phyloP scores from a whole-genome alignment of 495 filamentous ascomycete genomes.

The Hamigera avellanea region DNA sequence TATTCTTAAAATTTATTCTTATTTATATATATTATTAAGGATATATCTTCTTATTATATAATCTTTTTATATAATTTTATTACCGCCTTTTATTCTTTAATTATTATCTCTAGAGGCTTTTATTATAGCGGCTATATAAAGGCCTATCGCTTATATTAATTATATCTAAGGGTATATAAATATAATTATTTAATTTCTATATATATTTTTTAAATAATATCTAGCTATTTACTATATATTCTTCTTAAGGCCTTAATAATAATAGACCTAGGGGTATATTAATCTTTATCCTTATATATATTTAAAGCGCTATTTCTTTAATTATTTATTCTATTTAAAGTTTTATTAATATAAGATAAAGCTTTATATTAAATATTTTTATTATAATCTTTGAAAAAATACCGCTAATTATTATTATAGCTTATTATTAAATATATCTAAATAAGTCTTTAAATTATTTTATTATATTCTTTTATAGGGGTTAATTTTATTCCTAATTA shows the following conservation, averaged over 20 bases:
- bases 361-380: conserved; percentile 4
- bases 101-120: background rate
- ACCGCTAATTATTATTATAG: conserved; percentile 5
- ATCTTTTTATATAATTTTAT: too few species aligned
- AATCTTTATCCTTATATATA: background rate
- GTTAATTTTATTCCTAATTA: background rate
- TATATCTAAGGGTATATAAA: background rate
- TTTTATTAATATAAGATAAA: conserved; percentile 4
- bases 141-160: background rate
- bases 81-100: background rate
- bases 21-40: too few species aligned
- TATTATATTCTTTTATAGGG: background rate
- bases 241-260: too few species aligned
- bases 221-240: background rate
- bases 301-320: conserved; percentile 3
- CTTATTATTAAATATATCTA: conserved; percentile 2
- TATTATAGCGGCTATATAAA: conserved; percentile 1
- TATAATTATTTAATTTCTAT: background rate
- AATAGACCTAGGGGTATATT: background rate
- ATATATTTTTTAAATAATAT: background rate
- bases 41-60: too few species aligned
- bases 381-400: conserved; percentile 1
- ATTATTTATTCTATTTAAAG: conserved; percentile 7
- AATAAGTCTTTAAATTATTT: conserved; percentile 1
- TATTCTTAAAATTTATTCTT: too few species aligned